Percentiles rank a stretch among this genome's conserved stretches.
phyloP scores from a whole-genome alignment of 768 basidiomycete genomes.

The Suillus luteus region DNA sequence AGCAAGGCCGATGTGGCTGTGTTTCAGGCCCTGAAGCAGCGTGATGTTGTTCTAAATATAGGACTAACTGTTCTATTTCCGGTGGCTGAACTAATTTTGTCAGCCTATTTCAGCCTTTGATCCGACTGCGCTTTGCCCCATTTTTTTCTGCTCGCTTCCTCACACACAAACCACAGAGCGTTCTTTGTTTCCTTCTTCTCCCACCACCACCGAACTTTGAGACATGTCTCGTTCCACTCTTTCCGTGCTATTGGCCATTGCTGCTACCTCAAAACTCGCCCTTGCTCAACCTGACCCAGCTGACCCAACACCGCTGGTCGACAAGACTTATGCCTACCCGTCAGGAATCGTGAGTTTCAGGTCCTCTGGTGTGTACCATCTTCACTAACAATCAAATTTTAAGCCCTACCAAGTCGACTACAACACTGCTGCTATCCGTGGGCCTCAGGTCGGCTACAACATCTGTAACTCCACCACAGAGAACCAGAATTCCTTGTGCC shows the following conservation, averaged over 20 bases:
- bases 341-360: conserved; percentile 39
- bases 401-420: conserved; percentile 57
- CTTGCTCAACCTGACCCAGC: conserved; percentile 39
- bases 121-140: neutral
- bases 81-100: conserved; percentile 12
- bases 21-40: too few relatives aligned
- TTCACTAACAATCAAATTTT: neutral
- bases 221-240: conserved; percentile 53
- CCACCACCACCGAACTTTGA: conserved; percentile 17
- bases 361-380: neutral
- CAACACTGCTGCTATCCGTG: conserved; percentile 47
- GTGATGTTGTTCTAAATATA: neutral
- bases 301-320: conserved; percentile 49
- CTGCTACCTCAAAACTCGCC: conserved; percentile 30
- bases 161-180: neutral
- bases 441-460: conserved; percentile 66
- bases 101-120: conserved; percentile 3
- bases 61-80: neutral
- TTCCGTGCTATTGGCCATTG: conserved; percentile 39
- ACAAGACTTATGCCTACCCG: conserved; percentile 47
- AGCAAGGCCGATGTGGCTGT: too few relatives aligned
- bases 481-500: conserved; percentile 62
- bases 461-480: conserved; percentile 69
- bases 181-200: neutral
- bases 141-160: conserved; percentile 7